Evolutionary conservation across 495 filamentous ascomycete genomes (phyloP).

Genomic region (Daldinia concentrica): DNA sequence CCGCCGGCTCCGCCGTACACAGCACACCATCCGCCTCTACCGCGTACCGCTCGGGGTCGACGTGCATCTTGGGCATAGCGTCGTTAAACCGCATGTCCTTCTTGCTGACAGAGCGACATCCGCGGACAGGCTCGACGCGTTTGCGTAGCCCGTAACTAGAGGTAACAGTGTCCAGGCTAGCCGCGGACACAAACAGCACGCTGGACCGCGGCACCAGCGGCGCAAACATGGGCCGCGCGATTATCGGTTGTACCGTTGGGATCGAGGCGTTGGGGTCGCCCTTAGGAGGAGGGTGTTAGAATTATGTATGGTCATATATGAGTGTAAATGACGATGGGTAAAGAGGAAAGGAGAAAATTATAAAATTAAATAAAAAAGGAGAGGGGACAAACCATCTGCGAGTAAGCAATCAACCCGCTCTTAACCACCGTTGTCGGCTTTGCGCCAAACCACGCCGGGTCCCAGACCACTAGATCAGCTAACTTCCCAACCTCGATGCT

Average conservation of each 20-base stretch:
- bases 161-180: constrained; percentile 70
- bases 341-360: neutral
- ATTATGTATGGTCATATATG: too few species aligned
- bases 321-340: neutral
- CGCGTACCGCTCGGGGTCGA: constrained; percentile 90
- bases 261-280: constrained; percentile 96
- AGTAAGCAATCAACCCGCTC: constrained; percentile 84
- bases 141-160: constrained; percentile 78
- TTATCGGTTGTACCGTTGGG: constrained; percentile 86
- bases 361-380: too few species aligned
- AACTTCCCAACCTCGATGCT: constrained; percentile 90
- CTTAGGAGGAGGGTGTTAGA: constrained; percentile 48
- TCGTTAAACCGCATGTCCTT: constrained; percentile 95
- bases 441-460: constrained; percentile 83
- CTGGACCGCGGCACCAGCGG: constrained; percentile 74
- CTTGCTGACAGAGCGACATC: constrained; percentile 84
- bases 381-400: constrained; percentile 76
- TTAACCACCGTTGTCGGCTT: constrained; percentile 89
- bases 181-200: constrained; percentile 85
- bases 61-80: constrained; percentile 86
- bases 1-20: constrained; percentile 79
- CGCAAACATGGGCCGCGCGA: constrained; percentile 89
- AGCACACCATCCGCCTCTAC: constrained; percentile 87
- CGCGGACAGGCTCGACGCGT: constrained; percentile 80
- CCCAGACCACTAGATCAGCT: constrained; percentile 92